Evolutionary conservation across 2,329 filamentous ascomycete species (phyloP), one percentile per base, ranked within the genome.

Genomic region (Microdochium trichocladiopsis): DNA sequence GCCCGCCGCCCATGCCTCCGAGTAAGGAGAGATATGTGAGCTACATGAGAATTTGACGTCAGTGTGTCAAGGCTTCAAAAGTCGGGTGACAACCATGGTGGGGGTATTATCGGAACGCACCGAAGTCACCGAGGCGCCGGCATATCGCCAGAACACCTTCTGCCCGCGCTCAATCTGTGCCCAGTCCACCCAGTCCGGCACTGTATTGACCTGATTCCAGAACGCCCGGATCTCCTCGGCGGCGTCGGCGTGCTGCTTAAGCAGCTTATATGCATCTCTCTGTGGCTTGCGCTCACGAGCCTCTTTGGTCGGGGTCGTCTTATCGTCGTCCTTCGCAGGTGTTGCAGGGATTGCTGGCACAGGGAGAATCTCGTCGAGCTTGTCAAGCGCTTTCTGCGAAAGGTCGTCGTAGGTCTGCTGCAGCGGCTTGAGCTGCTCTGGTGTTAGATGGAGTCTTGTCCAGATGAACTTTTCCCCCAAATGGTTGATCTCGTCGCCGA

Each of bases 171-270:
- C 73, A 52, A 93, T 85, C 62, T 90, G 86, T 2, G 78, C 78
- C 87, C 87, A 92, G 63, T 91, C 82, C 2, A 92, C 88, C 87
- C 87, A 92, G 1, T 79, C 73, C 0, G 88, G 88, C 3, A 90
- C 68, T 0, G 77, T 83, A 53, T 82, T 85, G 52, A 87, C 74
- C 61, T 90, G 75, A 0, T 68, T 64, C 88, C 87, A 92, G 9
- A 93, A 69, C 51, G 77, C 60, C 2, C 62, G 59, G 2, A 79
- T 69, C 37, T 79, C 77, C 23, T 77, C 70, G 58, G 91, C 79
- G 4, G 74, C 70, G 2, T 69, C 64, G 10, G 75, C 72, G 63
- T 90, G 74, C 5, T 85, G 74, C 59, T 73, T 69, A 1, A 93
- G 68, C 9, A 90, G 66, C 11, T 71, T 71, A 61, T 86, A 90